Base-by-base conservation (phyloP, 164 flowering plant genomes). In the Echeveria elegans region DNA sequence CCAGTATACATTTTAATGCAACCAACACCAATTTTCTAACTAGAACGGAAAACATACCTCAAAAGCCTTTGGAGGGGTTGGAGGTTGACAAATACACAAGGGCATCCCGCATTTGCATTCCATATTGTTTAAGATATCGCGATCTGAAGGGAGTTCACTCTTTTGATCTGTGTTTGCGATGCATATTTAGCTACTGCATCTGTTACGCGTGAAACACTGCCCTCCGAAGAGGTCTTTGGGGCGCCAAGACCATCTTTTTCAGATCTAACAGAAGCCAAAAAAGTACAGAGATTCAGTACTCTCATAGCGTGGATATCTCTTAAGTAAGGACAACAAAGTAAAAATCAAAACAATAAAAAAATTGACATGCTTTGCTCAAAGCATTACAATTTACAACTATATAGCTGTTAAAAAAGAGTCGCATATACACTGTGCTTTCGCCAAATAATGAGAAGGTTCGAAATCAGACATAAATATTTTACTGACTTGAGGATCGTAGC, bases 91-190 rank as follows among this genome's bases (percentile, higher is more conserved):
- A 65, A 94, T 94, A 76, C 99, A 94, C 70, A 94, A 79, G 73
- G 99, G 99, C 99, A 94, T 95, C 67, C 97, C 97, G 76, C 99
- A 95, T 74, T 81, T 89, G 85, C 99, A 95, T 30, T 92, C 94
- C 40, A 69, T 59, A 50, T 76, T 65, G 30, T 74, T 75, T 70
- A 61, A 19, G 28, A n/a, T 63, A 76, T 85, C 62, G 12, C 31
- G 76, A 66, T 40, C 74, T 11, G 64, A 32, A 72, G 77, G 36
- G 50, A 77, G 43, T 62, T 72, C 78, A 41, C 67, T 23, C 41
- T 75, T 77, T 26, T 68, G 29, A 66, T 78, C 73, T 38, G 68
- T 77, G 34, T 69, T 75, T 65, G 59, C 76, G 29, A 86, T 74
- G 73, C 79, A 76, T 68, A 94, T 73, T 74, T 75, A 43, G 93